Evolutionary conservation across 202 grass and related monocot species (phyloP).

Genomic region (Zoysia matrella): DNA sequence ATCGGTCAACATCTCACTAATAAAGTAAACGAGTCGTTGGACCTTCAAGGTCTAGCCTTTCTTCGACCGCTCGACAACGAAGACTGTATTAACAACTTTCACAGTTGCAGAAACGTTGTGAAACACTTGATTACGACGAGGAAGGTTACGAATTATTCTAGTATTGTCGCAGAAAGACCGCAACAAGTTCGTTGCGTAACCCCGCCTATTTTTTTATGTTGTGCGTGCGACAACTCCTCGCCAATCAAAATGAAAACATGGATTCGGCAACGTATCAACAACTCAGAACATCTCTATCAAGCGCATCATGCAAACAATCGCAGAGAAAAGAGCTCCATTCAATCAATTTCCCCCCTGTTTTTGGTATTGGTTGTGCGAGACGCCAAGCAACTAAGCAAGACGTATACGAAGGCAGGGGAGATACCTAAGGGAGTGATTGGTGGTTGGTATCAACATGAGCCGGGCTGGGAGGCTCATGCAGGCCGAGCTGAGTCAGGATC

Average conservation of each 20-base stretch:
- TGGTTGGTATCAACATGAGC: no score
- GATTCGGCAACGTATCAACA: not conserved
- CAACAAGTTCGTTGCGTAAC: not conserved
- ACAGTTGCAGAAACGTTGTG: no score
- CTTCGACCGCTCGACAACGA: no score
- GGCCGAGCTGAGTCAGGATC: no score
- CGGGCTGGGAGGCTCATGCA: no score
- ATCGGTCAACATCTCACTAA: no score
- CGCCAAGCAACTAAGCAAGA: not conserved
- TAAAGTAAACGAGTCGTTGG: no score
- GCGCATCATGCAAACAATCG: constrained; percentile 14
- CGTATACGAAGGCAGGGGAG: no score
- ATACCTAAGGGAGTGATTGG: no score
- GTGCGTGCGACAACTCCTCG: not conserved
- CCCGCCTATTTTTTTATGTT: not conserved
- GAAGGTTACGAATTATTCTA: not conserved
- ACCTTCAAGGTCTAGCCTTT: no score
- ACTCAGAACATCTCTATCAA: constrained; percentile 2
- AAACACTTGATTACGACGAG: not conserved
- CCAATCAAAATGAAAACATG: not conserved
- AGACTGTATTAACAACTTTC: no score
- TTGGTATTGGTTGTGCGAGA: not conserved
- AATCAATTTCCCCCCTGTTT: not conserved
- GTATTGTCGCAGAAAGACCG: not conserved
- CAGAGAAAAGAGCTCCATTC: not conserved